Conservation (phyloP, 148 eudicot genomes). For the Chenopodium suecicum region DNA sequence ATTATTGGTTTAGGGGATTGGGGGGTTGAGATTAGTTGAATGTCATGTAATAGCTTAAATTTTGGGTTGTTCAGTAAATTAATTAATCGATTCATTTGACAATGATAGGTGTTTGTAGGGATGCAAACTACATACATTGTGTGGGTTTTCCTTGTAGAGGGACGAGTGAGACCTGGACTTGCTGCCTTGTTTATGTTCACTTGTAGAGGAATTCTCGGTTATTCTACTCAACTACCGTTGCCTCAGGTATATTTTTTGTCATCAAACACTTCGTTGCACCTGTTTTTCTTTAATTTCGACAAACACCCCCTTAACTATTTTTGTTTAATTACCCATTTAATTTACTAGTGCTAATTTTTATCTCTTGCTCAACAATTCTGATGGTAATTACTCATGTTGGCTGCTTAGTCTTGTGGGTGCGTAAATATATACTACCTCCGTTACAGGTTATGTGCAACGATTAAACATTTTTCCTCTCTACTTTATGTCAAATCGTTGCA, state of each 20-base stretch:
- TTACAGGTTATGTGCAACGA: no score
- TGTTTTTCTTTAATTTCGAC: not conserved
- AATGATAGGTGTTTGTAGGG: slow-evolving; percentile 70
- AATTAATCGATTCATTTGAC: not conserved
- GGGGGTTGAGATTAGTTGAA: not conserved
- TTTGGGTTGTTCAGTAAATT: slow-evolving; percentile 5
- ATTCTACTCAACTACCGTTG: slow-evolving; percentile 89
- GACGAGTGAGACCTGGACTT: slow-evolving; percentile 85
- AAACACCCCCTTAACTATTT: not conserved
- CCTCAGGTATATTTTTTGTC: slow-evolving; percentile 56
- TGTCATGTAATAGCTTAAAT: not conserved
- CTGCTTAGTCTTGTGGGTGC: not conserved
- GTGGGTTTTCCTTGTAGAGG: slow-evolving; percentile 85
- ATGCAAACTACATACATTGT: slow-evolving; percentile 83
- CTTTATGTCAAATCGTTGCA: no score
- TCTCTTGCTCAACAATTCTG: not conserved
- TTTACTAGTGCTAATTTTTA: not conserved
- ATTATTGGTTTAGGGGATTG: not conserved
- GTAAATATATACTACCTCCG: not conserved
- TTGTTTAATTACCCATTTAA: not conserved
- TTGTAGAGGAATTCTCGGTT: slow-evolving; percentile 90
- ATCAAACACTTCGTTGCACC: not conserved
- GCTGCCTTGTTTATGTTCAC: slow-evolving; percentile 89
- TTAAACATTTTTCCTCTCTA: no score
- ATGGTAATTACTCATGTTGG: not conserved